phyloP scores from a whole-genome alignment of 2,329 filamentous ascomycete genomes.

The Lecanicillium sp. region DNA sequence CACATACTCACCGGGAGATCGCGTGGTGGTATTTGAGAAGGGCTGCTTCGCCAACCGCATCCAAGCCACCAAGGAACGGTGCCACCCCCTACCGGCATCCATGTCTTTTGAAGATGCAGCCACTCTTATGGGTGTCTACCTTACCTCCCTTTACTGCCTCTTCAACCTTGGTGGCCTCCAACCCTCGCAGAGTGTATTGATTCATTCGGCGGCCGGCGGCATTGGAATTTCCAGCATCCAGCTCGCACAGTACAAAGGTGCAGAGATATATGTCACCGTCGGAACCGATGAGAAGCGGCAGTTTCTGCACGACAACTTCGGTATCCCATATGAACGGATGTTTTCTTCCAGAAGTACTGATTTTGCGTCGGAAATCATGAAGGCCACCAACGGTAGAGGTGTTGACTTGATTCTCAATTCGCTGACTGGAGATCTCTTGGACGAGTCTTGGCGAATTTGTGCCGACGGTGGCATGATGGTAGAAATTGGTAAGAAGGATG shows the following conservation, averaged over 20 bases:
- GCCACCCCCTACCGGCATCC: slow-evolving; percentile 20
- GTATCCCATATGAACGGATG: slow-evolving; percentile 16
- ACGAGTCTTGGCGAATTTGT: slow-evolving; percentile 25
- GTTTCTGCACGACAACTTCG: slow-evolving; percentile 14
- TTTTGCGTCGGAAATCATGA: slow-evolving; percentile 17
- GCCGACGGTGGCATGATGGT: slow-evolving; percentile 25
- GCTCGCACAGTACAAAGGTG: slow-evolving; percentile 17
- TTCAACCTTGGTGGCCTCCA: slow-evolving; percentile 17
- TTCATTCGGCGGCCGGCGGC: slow-evolving; percentile 24
- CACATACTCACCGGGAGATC: slow-evolving; percentile 10
- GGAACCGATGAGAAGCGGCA: slow-evolving; percentile 19
- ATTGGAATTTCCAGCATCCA: slow-evolving; percentile 23
- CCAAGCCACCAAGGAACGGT: background rate
- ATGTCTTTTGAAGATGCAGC: slow-evolving; percentile 26
- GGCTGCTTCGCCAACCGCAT: slow-evolving; percentile 1
- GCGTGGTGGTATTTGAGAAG: slow-evolving; percentile 11
- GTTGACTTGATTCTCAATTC: slow-evolving; percentile 25
- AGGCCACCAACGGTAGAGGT: slow-evolving; percentile 16
- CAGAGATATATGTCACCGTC: slow-evolving; percentile 18
- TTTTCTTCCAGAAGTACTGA: slow-evolving; percentile 17
- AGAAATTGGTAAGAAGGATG: slow-evolving; percentile 26
- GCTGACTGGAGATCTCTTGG: slow-evolving; percentile 19
- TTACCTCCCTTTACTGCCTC: slow-evolving; percentile 18
- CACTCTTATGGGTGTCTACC: slow-evolving; percentile 21
- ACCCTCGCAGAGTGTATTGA: slow-evolving; percentile 23